phyloP scores from a whole-genome alignment of 2,329 filamentous ascomycete species.

The Stemphylium beticola region DNA sequence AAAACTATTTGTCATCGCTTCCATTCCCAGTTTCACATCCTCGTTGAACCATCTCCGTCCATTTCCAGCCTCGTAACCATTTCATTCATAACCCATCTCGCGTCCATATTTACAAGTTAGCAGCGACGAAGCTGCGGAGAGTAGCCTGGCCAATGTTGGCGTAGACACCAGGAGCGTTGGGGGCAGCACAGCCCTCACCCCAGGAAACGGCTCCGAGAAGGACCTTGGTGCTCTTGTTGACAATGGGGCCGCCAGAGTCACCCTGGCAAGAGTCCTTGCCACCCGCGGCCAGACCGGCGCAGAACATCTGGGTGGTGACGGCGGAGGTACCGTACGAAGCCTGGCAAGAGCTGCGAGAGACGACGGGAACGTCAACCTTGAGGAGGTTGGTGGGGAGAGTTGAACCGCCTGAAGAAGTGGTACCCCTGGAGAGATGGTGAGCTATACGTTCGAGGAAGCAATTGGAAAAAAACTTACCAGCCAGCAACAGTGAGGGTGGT shows the following conservation, averaged over 20 bases:
- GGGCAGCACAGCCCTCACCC: constrained; percentile 27
- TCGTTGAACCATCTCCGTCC: too few species aligned
- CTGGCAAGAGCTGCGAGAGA: constrained; percentile 31
- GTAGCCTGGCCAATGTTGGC: constrained; percentile 15
- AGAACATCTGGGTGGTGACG: constrained; percentile 37
- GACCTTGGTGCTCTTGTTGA: constrained; percentile 14
- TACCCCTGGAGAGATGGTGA: constrained; percentile 17
- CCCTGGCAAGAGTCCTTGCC: constrained; percentile 44
- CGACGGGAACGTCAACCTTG: constrained; percentile 37
- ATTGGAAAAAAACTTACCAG: constrained; percentile 1
- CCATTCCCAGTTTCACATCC: too few species aligned
- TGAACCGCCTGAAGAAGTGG: constrained; percentile 13
- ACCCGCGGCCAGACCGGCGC: constrained; percentile 28
- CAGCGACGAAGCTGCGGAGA: too few species aligned
- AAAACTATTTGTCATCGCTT: too few species aligned
- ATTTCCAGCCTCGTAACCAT: too few species aligned
- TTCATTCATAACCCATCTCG: too few species aligned
- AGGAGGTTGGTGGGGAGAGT: constrained; percentile 22
- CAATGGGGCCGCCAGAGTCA: constrained; percentile 36
- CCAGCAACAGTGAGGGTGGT: constrained; percentile 29
- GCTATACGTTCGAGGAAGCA: too few species aligned
- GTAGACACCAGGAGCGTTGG: constrained; percentile 35
- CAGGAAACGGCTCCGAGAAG: constrained; percentile 13
- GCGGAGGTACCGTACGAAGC: constrained; percentile 22
- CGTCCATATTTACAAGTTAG: too few species aligned